Conservation (phyloP, 1,284 basidiomycete species). For the Ustilago shanxiensis region DNA sequence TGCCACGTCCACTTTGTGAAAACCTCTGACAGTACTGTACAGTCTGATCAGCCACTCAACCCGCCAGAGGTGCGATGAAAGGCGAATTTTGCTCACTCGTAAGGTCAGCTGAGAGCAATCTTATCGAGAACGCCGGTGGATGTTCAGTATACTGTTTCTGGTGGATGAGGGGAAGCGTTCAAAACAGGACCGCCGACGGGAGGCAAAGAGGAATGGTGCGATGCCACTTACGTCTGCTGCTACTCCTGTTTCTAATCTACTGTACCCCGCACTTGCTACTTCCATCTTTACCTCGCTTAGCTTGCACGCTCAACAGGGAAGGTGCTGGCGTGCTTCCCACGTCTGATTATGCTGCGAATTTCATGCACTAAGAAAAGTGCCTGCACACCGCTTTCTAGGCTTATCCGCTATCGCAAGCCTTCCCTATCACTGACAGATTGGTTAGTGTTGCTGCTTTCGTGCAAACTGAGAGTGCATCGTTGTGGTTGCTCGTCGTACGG, state of each 20-base stretch:
- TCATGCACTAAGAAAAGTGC: neutral
- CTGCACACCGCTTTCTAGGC: neutral
- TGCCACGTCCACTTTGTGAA: neutral
- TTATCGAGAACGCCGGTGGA: neutral
- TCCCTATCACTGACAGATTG: neutral
- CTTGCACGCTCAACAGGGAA: neutral
- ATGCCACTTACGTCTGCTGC: neutral
- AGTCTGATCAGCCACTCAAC: neutral
- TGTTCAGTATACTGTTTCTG: neutral
- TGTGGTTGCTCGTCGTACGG: neutral
- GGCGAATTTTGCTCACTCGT: neutral
- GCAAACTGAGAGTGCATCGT: neutral
- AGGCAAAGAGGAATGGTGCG: neutral
- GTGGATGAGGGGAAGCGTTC: neutral
- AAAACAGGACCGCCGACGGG: neutral
- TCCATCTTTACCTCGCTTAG: slow-evolving; percentile 5
- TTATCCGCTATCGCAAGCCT: neutral
- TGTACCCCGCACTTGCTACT: slow-evolving; percentile 5
- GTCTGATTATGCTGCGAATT: neutral
- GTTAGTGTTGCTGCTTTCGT: no score
- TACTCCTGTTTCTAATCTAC: neutral
- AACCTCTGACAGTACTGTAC: no score
- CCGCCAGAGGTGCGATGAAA: neutral
- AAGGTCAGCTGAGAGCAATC: neutral
- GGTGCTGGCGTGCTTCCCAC: neutral